A percentile compares a stretch with the other conserved stretches of the same genome.
Evolutionary conservation across 208 protist species (phyloP).

Genomic region (Novymonas esmeraldas): DNA sequence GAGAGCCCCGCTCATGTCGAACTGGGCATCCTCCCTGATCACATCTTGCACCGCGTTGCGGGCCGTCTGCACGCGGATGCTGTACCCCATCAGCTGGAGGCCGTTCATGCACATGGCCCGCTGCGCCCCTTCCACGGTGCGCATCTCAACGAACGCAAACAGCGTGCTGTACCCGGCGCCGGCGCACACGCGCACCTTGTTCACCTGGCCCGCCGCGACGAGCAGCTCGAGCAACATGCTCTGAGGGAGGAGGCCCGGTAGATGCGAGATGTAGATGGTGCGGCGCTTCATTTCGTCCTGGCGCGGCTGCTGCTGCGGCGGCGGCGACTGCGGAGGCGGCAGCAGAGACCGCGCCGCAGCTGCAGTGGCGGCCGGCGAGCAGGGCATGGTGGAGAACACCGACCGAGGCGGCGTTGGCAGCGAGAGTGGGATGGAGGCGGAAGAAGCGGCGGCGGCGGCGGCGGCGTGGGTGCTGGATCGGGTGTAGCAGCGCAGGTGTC

Average conservation of each 20-base stretch:
- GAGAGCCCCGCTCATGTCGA: conserved; percentile 34
- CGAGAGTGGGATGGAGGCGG: background rate
- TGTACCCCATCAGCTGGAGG: conserved; percentile 53
- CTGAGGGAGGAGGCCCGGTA: conserved; percentile 63
- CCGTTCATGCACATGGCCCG: conserved; percentile 62
- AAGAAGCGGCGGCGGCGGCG: background rate
- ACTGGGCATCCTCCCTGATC: conserved; percentile 59
- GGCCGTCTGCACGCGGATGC: conserved; percentile 73
- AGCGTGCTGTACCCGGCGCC: conserved; percentile 67
- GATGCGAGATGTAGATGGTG: conserved; percentile 80
- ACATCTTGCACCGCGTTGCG: conserved; percentile 83
- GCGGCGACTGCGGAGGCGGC: background rate
- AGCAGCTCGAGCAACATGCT: conserved; percentile 66
- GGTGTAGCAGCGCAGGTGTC: conserved; percentile 60
- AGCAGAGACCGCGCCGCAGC: background rate
- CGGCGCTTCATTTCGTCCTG: conserved; percentile 57
- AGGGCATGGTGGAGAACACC: conserved; percentile 21
- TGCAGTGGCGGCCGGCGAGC: background rate
- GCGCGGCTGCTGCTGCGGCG: conserved; percentile 16
- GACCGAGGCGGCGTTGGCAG: background rate
- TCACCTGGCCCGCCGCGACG: conserved; percentile 53
- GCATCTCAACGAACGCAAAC: conserved; percentile 90
- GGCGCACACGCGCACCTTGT: conserved; percentile 80
- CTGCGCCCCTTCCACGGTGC: conserved; percentile 49
- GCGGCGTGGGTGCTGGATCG: conserved; percentile 31